phyloP scores from a whole-genome alignment of 2,329 filamentous ascomycete species.

The Paecilomyces formosus region DNA sequence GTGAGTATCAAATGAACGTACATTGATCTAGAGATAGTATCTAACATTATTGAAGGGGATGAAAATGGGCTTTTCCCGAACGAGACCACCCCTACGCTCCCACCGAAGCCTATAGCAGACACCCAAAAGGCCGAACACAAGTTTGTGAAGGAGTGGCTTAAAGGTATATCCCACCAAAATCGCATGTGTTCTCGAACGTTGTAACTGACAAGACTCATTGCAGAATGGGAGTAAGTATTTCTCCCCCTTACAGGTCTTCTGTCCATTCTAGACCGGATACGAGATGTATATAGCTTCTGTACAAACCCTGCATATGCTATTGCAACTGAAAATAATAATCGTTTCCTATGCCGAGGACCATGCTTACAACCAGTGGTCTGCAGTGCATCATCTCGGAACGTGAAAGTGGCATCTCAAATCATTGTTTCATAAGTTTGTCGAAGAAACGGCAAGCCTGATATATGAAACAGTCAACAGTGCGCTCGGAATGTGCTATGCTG shows the following conservation, averaged over 20 bases:
- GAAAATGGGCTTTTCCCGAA: slow-evolving; percentile 46
- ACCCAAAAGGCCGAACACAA: slow-evolving; percentile 39
- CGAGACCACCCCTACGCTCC: slow-evolving; percentile 41
- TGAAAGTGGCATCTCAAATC: neutral
- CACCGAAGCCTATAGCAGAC: slow-evolving; percentile 39
- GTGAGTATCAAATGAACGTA: slow-evolving; percentile 2
- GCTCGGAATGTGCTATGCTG: too few species aligned
- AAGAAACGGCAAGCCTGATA: too few species aligned
- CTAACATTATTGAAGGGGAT: slow-evolving; percentile 27
- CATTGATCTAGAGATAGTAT: neutral
- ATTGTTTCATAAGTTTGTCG: neutral
- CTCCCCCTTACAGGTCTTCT: neutral
- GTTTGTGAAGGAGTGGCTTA: slow-evolving; percentile 46
- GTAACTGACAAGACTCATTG: neutral
- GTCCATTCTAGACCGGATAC: neutral
- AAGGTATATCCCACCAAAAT: slow-evolving; percentile 16
- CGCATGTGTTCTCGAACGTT: neutral
- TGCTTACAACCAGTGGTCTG: neutral
- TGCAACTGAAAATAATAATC: neutral
- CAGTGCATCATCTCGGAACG: neutral
- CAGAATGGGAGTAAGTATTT: neutral
- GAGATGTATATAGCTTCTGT: neutral
- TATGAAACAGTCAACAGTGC: too few species aligned
- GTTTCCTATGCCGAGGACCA: neutral
- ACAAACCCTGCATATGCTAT: neutral